Evolutionary conservation across 2,329 filamentous ascomycete genomes (phyloP).

Genomic region (Claviceps sp.): DNA sequence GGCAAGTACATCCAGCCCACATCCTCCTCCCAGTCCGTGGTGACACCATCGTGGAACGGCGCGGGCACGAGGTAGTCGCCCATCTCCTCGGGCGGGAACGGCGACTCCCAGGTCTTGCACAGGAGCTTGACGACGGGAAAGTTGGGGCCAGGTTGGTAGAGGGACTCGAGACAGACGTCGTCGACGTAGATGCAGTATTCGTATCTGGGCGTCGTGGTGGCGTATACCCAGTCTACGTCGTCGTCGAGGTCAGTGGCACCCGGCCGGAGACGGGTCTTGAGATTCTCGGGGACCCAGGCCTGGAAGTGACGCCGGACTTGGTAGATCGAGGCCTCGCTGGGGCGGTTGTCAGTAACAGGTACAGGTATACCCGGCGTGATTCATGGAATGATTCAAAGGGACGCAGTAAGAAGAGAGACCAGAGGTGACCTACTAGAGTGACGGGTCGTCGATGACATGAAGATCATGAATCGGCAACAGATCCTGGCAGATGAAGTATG

Average conservation of each 20-base stretch:
- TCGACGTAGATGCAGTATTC: constrained; percentile 1
- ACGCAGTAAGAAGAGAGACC: neutral
- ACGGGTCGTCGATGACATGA: neutral
- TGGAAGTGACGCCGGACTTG: constrained; percentile 2
- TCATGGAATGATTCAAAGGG: too few species aligned
- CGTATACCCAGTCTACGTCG: neutral
- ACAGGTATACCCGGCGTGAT: neutral
- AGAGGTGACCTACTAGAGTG: neutral
- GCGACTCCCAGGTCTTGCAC: neutral
- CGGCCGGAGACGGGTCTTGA: constrained; percentile 1
- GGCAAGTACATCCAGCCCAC: constrained; percentile 3
- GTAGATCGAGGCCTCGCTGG: neutral
- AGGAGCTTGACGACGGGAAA: constrained; percentile 1
- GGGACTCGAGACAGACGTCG: neutral
- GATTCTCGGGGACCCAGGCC: constrained; percentile 1
- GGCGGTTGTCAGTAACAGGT: neutral
- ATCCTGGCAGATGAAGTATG: neutral
- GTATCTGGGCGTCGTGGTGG: constrained; percentile 1
- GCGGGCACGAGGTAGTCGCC: neutral
- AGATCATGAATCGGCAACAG: neutral
- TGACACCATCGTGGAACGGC: neutral
- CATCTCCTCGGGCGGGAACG: neutral
- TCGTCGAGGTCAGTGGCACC: neutral
- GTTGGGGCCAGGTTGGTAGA: neutral
- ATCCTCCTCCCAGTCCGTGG: neutral